A percentile compares a stretch with the other conserved stretches of the same genome.
phyloP scores from a whole-genome alignment of 345 rosid genomes.

The Gossypioides kirkii region DNA sequence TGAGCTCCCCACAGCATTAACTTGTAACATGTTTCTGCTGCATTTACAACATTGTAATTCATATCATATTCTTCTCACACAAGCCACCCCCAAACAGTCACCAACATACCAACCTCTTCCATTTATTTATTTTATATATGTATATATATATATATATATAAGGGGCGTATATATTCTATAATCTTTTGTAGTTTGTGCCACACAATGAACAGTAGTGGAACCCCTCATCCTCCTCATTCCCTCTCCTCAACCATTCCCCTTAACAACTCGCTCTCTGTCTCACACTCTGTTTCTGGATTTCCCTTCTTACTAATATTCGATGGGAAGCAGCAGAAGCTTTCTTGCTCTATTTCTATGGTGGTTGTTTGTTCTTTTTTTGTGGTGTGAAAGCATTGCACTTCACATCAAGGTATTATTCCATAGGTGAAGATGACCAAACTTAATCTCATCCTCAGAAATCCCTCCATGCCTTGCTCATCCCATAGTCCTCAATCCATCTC shows the following conservation, averaged over 20 bases:
- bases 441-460: too few relatives aligned
- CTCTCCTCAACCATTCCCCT: neutral
- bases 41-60: neutral
- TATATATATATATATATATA: neutral
- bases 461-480: too few relatives aligned
- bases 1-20: neutral
- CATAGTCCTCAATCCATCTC: too few relatives aligned
- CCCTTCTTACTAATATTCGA: neutral
- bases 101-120: conserved; percentile 8
- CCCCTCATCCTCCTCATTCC: neutral
- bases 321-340: conserved; percentile 24
- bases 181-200: neutral
- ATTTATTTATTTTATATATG: neutral
- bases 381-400: neutral
- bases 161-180: neutral
- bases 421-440: conserved; percentile 11
- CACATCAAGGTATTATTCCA: conserved; percentile 26
- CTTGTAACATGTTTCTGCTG: neutral
- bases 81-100: conserved; percentile 6
- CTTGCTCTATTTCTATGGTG: neutral
- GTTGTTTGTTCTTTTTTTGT: conserved; percentile 13
- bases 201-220: neutral
- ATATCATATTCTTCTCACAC: conserved; percentile 21
- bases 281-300: neutral
- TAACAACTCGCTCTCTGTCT: neutral